Percentiles rank a stretch among this genome's conserved stretches.
phyloP scores from a whole-genome alignment of 306 rosid genomes.

The Malus fusca region DNA sequence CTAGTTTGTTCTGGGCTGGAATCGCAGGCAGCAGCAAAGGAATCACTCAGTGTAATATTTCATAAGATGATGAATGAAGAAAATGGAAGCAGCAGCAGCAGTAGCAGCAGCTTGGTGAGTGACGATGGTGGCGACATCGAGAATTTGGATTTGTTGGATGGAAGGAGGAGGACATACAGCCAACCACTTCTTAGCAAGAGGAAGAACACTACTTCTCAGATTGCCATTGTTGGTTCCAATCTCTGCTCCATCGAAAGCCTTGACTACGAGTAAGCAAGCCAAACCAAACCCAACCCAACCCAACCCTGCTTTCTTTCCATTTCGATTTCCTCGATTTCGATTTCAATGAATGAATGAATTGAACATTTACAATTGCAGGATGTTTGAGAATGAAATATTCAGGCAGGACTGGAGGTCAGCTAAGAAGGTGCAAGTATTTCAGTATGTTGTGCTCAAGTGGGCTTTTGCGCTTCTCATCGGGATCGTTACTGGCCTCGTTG shows the following conservation, averaged over 20 bases:
- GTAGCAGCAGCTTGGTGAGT: no score
- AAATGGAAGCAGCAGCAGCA: not conserved
- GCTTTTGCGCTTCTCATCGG: constrained; percentile 64
- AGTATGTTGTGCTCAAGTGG: constrained; percentile 65
- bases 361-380: constrained; percentile 31
- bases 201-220: constrained; percentile 60
- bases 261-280: constrained; percentile 57
- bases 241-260: constrained; percentile 73
- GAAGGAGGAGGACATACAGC: not conserved
- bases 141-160: constrained; percentile 1
- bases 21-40: no score
- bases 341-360: not conserved
- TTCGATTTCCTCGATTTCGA: not conserved
- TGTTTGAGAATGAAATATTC: constrained; percentile 66
- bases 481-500: constrained; percentile 61
- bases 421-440: constrained; percentile 40
- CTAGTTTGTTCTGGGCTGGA: no score
- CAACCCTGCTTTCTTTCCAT: not conserved
- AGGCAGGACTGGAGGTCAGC: constrained; percentile 75
- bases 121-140: not conserved
- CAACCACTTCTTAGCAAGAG: constrained; percentile 56
- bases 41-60: no score
- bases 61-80: no score
- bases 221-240: constrained; percentile 69
- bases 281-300: not conserved